phyloP scores from a whole-genome alignment of 2,329 filamentous ascomycete genomes.

The Rasamsonia emersonii region DNA sequence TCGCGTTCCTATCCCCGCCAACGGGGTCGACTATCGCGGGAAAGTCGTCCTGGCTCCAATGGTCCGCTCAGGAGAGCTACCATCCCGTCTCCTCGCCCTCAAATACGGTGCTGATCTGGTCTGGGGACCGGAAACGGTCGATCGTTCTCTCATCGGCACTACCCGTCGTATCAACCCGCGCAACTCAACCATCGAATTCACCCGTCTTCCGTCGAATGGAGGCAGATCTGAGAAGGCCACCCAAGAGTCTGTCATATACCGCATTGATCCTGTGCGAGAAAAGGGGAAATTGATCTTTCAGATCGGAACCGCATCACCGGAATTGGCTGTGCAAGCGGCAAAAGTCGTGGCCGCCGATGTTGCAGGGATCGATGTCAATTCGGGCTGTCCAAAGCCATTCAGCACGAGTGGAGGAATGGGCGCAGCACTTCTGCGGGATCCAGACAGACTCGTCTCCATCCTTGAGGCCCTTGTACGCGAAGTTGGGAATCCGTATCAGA shows the following conservation, averaged over 20 bases:
- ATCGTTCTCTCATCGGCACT: conserved; percentile 83
- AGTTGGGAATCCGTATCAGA: conserved; percentile 67
- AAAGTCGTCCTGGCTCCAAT: conserved; percentile 95
- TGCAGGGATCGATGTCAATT: conserved; percentile 90
- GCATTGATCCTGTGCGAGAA: conserved; percentile 71
- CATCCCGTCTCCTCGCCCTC: conserved; percentile 77
- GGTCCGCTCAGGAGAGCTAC: conserved; percentile 94
- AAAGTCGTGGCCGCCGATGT: conserved; percentile 79
- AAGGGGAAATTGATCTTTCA: conserved; percentile 75
- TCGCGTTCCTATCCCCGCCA: conserved; percentile 72
- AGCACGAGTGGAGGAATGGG: conserved; percentile 93
- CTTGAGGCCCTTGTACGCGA: conserved; percentile 72
- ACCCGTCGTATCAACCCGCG: conserved; percentile 66
- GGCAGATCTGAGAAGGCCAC: conserved; percentile 26
- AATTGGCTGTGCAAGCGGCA: conserved; percentile 74
- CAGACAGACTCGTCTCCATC: conserved; percentile 75
- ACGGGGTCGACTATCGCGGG: conserved; percentile 86
- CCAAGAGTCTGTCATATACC: conserved; percentile 68
- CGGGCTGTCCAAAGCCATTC: conserved; percentile 96
- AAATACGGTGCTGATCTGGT: conserved; percentile 95
- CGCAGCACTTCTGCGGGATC: conserved; percentile 75
- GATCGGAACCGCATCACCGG: conserved; percentile 77
- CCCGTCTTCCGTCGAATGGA: conserved; percentile 63
- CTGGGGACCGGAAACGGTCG: conserved; percentile 95
- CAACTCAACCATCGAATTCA: conserved; percentile 78